Evolutionary conservation across 805 yeast genomes (phyloP).

Genomic region (Candida verbasci): DNA sequence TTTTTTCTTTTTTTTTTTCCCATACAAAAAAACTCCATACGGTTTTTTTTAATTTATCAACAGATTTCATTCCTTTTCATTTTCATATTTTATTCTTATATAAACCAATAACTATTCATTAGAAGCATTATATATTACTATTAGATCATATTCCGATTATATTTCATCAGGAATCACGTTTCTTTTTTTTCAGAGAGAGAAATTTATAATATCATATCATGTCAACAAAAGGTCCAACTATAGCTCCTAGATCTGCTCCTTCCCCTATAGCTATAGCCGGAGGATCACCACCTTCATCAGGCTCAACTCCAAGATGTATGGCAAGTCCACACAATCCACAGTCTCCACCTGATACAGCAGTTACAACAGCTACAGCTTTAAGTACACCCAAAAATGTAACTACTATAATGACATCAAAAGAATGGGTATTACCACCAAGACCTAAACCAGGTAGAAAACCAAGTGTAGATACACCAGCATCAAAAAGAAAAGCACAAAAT

Average conservation of each 20-base stretch:
- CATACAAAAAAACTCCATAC: no score
- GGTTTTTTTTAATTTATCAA: no score
- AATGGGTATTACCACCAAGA: slow-evolving; percentile 59
- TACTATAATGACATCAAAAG: slow-evolving; percentile 53
- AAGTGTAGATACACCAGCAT: slow-evolving; percentile 73
- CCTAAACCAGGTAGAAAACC: slow-evolving; percentile 64
- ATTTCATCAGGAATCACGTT: no score
- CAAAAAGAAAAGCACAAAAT: slow-evolving; percentile 84
- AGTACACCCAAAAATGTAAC: slow-evolving; percentile 13
- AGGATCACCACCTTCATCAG: slow-evolving; percentile 11
- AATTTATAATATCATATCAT: slow-evolving; percentile 5
- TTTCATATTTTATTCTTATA: no score
- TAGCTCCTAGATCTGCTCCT: slow-evolving; percentile 17
- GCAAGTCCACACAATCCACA: slow-evolving; percentile 5
- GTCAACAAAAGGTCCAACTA: slow-evolving; percentile 15
- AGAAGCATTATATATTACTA: no score
- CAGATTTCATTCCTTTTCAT: no score
- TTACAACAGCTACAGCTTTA: neutral
- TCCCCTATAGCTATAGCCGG: slow-evolving; percentile 15
- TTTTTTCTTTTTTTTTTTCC: neutral
- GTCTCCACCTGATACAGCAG: slow-evolving; percentile 4
- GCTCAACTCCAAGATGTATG: slow-evolving; percentile 11
- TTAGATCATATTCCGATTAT: no score
- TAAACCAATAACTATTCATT: no score
- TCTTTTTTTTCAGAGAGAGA: neutral